Percentiles rank a stretch among this genome's conserved stretches.
These are phyloP conservation scores for Huntiella omanensis DNA, from an alignment of 2,329 filamentous ascomycete genomes.

Conservation along the genomic window DNA sequence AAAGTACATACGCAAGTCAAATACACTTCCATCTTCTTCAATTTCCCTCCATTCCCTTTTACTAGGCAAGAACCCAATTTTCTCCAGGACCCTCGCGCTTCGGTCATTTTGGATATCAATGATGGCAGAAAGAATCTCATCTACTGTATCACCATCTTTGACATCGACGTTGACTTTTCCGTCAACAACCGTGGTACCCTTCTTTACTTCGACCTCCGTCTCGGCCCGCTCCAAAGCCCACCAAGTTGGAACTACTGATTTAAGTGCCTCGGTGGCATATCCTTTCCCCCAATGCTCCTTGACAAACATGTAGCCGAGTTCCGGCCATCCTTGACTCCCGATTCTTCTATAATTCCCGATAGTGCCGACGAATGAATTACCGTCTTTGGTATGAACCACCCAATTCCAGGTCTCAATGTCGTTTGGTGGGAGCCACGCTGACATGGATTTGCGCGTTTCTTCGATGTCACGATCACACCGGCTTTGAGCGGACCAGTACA, in stretches of 20 bases:
- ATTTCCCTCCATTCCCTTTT: too few relatives aligned
- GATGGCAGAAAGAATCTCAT: conserved; percentile 27
- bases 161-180: not conserved
- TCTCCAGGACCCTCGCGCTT: conserved; percentile 37
- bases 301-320: conserved; percentile 38
- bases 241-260: conserved; percentile 27
- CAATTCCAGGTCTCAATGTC: conserved; percentile 37
- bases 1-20: conserved; percentile 6
- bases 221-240: conserved; percentile 29
- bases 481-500: conserved; percentile 35
- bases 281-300: conserved; percentile 36
- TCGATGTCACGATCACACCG: conserved; percentile 24
- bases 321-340: conserved; percentile 32
- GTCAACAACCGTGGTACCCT: conserved; percentile 17
- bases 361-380: conserved; percentile 32
- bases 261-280: conserved; percentile 36
- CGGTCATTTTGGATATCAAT: conserved; percentile 29
- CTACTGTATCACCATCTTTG: conserved; percentile 15
- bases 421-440: conserved; percentile 26
- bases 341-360: conserved; percentile 24
- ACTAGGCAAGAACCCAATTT: conserved; percentile 30
- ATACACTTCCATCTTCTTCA: conserved; percentile 1
- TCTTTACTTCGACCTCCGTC: conserved; percentile 25
- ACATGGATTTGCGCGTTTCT: conserved; percentile 24
- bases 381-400: conserved; percentile 28